A percentile compares a stretch with the other conserved stretches of the same genome.
These are phyloP conservation scores for Nicotiana paniculata DNA, from an alignment of 257 asterid species.

Conservation along the genomic window DNA sequence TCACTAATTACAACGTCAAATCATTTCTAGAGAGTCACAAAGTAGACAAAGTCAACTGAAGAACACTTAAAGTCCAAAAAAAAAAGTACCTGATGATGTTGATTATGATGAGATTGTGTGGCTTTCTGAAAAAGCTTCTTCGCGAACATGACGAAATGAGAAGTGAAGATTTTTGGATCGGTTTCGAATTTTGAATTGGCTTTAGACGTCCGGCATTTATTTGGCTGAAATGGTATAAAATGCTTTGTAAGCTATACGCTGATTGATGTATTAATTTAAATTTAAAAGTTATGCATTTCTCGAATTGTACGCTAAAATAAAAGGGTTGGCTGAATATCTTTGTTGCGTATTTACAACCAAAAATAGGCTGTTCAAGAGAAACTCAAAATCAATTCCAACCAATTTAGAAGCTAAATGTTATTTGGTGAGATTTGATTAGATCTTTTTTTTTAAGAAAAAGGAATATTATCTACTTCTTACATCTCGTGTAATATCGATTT, in stretches of 20 bases:
- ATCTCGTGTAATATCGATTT: too few species aligned
- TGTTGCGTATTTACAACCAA: not conserved
- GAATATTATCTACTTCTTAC: too few species aligned
- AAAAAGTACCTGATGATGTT: not conserved
- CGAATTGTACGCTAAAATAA: conserved; percentile 26
- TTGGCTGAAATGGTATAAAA: conserved; percentile 11
- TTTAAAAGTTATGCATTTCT: conserved; percentile 11
- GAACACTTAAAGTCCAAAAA: not conserved
- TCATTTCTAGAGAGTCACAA: not conserved
- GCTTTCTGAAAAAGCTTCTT: conserved; percentile 74
- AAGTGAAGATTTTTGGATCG: not conserved
- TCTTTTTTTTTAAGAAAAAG: too few species aligned
- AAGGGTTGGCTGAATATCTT: not conserved
- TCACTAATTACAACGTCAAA: not conserved
- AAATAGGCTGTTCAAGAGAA: not conserved
- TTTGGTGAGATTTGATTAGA: too few species aligned
- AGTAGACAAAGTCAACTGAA: not conserved
- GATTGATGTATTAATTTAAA: conserved; percentile 6
- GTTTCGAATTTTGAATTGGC: conserved; percentile 6
- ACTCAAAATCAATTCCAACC: too few species aligned
- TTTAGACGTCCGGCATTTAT: not conserved
- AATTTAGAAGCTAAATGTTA: too few species aligned
- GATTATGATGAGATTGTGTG: conserved; percentile 35
- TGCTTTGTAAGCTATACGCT: not conserved
- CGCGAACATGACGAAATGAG: conserved; percentile 49